A percentile compares a stretch with the other conserved stretches of the same genome.
Conservation (phyloP, 345 rosid genomes). For the Salix brachista region DNA sequence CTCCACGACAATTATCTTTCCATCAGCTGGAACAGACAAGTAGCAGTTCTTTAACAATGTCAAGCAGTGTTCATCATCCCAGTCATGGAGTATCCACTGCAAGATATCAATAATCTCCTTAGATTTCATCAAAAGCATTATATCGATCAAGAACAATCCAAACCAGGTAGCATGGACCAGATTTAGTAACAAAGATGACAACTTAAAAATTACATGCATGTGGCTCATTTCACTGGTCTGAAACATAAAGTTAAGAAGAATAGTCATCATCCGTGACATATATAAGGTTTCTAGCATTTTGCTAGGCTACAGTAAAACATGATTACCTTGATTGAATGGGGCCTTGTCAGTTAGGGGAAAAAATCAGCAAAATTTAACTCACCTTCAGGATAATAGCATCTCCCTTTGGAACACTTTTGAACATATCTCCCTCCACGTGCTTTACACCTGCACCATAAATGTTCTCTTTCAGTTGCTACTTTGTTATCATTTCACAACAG, state of each 20-base stretch:
- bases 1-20: neutral
- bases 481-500: neutral
- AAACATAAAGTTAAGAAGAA: no score
- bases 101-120: neutral
- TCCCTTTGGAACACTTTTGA: neutral
- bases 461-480: neutral
- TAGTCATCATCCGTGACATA: no score
- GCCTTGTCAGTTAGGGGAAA: neutral
- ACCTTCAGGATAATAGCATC: neutral
- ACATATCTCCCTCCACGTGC: constrained; percentile 1
- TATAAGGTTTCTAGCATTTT: no score
- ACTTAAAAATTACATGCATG: no score
- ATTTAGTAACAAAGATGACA: no score
- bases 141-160: no score
- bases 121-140: no score
- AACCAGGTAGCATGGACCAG: no score
- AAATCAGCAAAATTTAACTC: no score
- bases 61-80: neutral
- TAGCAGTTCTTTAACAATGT: neutral
- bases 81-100: neutral
- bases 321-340: no score
- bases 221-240: no score
- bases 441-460: neutral
- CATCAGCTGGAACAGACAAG: neutral
- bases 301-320: no score